Evolutionary conservation across 1,284 basidiomycete genomes (phyloP).

Genomic region (Ustilago trichophora): DNA sequence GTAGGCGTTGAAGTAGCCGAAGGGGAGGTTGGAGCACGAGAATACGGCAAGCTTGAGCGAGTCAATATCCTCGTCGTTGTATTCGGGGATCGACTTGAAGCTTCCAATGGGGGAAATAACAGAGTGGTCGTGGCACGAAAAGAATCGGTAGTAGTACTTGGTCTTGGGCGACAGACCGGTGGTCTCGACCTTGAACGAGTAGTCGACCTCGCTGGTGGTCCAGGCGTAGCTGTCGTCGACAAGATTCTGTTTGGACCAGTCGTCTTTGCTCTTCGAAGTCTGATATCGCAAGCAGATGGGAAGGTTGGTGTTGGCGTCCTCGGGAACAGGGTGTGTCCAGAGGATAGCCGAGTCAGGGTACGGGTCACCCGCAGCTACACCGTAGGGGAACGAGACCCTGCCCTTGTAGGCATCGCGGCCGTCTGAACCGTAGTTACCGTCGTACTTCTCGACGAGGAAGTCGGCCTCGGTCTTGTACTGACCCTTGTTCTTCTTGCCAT

Average conservation of each 20-base stretch:
- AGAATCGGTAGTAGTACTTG: conserved; percentile 74
- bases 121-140: conserved; percentile 68
- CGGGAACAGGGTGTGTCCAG: conserved; percentile 70
- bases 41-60: conserved; percentile 73
- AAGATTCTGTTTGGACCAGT: conserved; percentile 58
- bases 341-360: conserved; percentile 73
- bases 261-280: conserved; percentile 65
- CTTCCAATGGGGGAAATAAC: conserved; percentile 68
- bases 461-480: conserved; percentile 40
- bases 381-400: conserved; percentile 55
- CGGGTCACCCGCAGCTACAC: conserved; percentile 73
- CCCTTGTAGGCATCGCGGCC: conserved; percentile 55
- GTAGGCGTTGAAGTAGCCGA: conserved; percentile 77
- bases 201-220: conserved; percentile 75
- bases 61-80: conserved; percentile 66
- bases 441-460: conserved; percentile 48
- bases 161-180: conserved; percentile 72
- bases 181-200: conserved; percentile 73
- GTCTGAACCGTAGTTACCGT: conserved; percentile 33
- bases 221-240: conserved; percentile 72
- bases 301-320: conserved; percentile 67
- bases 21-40: conserved; percentile 72
- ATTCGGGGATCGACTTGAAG: conserved; percentile 69
- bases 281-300: conserved; percentile 74
- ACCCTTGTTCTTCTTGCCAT: conserved; percentile 13